Base-by-base conservation (phyloP, 441 rosid genomes). In the Populus hybrid region DNA sequence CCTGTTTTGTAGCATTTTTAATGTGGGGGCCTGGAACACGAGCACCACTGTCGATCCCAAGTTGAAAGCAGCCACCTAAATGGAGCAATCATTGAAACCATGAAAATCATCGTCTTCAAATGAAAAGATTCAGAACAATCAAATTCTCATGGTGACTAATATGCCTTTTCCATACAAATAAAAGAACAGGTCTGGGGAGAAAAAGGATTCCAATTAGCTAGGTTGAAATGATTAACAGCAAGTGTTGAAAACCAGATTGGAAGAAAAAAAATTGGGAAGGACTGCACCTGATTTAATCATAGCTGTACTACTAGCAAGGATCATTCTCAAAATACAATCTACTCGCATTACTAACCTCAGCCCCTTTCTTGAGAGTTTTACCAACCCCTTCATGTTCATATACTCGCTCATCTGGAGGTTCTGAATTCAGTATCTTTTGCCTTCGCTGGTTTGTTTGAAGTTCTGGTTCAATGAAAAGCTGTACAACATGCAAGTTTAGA, bases 11-110 rank as follows among this genome's bases (percentile, higher is more conserved):
- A 72, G 73, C 50, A 86, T 78, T 76, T 85, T 88, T 68, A 81
- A 69, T 9, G 88, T 81, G 24, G 97, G 95, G 65, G 98, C 99
- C 72, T 95, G 93, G 84, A 95, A 95, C 71, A 95, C 88, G 11
- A 96, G 94, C 70, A 96, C 99, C 21, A 92, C 98, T 0, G 98
- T 92, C 1, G 98, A 96, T 81, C 98, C 97, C 94, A 92, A 87
- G 88, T 94, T 91, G 87, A 96, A 92, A 59, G 86, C 98, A 64
- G 87, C 99, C 30, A 96, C 84, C 98, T 94, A 68, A 76, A 82
- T 34, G 1, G 16, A 23, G 72, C 71, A 65, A 70, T 11, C 30
- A 9, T 32, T 64, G 32, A 75, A 70, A 0, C 38, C 75, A 59
- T 24, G 35, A 14, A 21, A 46, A 69, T 42, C 28, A 28, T 4